These are phyloP conservation scores for Aspergillus nomiae DNA, from an alignment of 2,329 filamentous ascomycete genomes.

Conservation along the genomic window DNA sequence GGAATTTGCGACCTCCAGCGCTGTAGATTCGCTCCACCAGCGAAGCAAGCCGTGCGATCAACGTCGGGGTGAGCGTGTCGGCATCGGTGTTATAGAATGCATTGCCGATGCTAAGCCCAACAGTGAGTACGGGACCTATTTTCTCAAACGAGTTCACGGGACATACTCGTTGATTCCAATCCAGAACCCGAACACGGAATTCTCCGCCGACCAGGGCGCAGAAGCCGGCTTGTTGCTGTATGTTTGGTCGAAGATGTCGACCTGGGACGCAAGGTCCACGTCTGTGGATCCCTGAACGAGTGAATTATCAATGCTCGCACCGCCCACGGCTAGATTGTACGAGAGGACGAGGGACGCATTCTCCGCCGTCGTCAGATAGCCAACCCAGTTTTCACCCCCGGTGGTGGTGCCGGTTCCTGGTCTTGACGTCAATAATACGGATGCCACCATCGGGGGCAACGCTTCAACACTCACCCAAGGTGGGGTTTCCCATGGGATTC, in stretches of 20 bases:
- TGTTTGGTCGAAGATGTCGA: conserved; percentile 46
- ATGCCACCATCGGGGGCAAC: background rate
- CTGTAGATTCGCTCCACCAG: conserved; percentile 53
- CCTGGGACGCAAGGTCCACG: conserved; percentile 51
- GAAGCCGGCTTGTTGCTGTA: conserved; percentile 37
- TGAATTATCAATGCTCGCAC: conserved; percentile 55
- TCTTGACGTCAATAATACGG: background rate
- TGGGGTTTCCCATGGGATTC: conserved; percentile 65
- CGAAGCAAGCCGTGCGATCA: conserved; percentile 50
- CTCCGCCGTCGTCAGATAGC: conserved; percentile 50
- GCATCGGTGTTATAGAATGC: conserved; percentile 32
- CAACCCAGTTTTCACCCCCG: conserved; percentile 57
- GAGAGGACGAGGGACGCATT: conserved; percentile 51
- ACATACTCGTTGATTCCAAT: conserved; percentile 39
- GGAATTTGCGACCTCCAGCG: conserved; percentile 59
- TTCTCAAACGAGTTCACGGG: no score
- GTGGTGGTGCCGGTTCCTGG: conserved; percentile 53
- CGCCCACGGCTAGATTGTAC: conserved; percentile 59
- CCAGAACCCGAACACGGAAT: conserved; percentile 36
- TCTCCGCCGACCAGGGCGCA: conserved; percentile 28
- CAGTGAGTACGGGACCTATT: background rate
- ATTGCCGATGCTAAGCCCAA: conserved; percentile 26
- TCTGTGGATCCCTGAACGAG: conserved; percentile 56
- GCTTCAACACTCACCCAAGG: conserved; percentile 26
- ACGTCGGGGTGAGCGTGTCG: conserved; percentile 32